phyloP scores from a whole-genome alignment of 306 rosid genomes.

The Cucurbita argyrosperma region DNA sequence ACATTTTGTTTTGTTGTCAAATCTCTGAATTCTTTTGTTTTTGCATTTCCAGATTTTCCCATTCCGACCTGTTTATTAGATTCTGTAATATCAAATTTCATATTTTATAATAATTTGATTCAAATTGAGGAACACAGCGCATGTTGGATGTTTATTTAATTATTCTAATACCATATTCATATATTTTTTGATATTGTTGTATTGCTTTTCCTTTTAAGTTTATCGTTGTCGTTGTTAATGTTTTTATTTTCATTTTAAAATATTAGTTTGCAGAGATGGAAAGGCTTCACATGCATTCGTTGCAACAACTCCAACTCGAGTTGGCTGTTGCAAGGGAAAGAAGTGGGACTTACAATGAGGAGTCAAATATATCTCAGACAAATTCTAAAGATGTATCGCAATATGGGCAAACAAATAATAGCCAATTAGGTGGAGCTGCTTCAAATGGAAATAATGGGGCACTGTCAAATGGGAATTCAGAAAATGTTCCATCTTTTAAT shows the following conservation, averaged over 20 bases:
- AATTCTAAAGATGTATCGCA: slow-evolving; percentile 45
- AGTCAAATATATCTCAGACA: slow-evolving; percentile 41
- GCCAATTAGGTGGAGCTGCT: slow-evolving; percentile 44
- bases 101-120: background rate
- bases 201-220: background rate
- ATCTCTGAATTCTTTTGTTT: background rate
- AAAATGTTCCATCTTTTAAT: slow-evolving; percentile 42
- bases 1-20: background rate
- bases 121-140: background rate
- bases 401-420: slow-evolving; percentile 58
- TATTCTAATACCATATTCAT: background rate
- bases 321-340: slow-evolving; percentile 81
- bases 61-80: background rate
- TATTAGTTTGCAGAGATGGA: slow-evolving; percentile 84
- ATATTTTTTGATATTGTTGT: background rate
- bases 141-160: background rate
- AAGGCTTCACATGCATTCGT: slow-evolving; percentile 63
- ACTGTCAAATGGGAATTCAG: slow-evolving; percentile 54
- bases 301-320: slow-evolving; percentile 86
- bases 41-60: background rate
- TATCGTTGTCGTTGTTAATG: background rate
- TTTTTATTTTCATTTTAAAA: slow-evolving; percentile 13
- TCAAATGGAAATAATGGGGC: slow-evolving; percentile 46
- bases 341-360: slow-evolving; percentile 53
- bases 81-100: background rate